Conservation (phyloP, 352 stramenopile genomes). For the Globisporangium radiosum region DNA sequence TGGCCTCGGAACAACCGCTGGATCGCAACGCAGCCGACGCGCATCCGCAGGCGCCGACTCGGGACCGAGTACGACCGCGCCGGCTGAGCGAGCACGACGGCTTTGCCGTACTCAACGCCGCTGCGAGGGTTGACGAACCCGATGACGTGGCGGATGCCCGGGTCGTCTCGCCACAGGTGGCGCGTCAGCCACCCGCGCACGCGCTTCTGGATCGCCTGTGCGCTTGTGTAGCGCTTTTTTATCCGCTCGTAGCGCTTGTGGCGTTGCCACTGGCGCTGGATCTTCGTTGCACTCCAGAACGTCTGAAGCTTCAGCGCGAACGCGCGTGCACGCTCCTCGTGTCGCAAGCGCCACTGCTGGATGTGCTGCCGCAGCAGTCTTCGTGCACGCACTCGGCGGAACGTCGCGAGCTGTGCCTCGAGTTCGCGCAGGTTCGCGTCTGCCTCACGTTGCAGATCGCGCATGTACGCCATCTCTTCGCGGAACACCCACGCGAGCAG, state of each 20-base stretch:
- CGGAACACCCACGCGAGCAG: slow-evolving; percentile 39
- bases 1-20: slow-evolving; percentile 51
- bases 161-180: slow-evolving; percentile 56
- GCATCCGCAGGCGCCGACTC: slow-evolving; percentile 35
- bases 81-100: slow-evolving; percentile 28
- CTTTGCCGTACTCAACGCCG: slow-evolving; percentile 46
- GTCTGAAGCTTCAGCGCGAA: slow-evolving; percentile 31
- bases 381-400: slow-evolving; percentile 41
- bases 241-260: slow-evolving; percentile 35
- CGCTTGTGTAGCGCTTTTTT: slow-evolving; percentile 41
- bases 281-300: slow-evolving; percentile 43
- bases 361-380: slow-evolving; percentile 43
- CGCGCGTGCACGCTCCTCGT: slow-evolving; percentile 21
- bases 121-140: slow-evolving; percentile 31
- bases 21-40: slow-evolving; percentile 24
- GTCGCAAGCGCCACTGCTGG: slow-evolving; percentile 27
- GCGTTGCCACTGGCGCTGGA: slow-evolving; percentile 56
- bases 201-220: slow-evolving; percentile 42
- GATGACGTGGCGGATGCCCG: slow-evolving; percentile 29
- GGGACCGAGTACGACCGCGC: slow-evolving; percentile 51
- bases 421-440: slow-evolving; percentile 38
- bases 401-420: slow-evolving; percentile 35
- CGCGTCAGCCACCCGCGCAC: slow-evolving; percentile 64
- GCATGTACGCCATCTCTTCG: slow-evolving; percentile 58
- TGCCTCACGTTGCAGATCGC: slow-evolving; percentile 30